Evolutionary conservation across 768 basidiomycete genomes (phyloP), one percentile per base, ranked within the genome.

Genomic region (Phaeotremella skinneri): DNA sequence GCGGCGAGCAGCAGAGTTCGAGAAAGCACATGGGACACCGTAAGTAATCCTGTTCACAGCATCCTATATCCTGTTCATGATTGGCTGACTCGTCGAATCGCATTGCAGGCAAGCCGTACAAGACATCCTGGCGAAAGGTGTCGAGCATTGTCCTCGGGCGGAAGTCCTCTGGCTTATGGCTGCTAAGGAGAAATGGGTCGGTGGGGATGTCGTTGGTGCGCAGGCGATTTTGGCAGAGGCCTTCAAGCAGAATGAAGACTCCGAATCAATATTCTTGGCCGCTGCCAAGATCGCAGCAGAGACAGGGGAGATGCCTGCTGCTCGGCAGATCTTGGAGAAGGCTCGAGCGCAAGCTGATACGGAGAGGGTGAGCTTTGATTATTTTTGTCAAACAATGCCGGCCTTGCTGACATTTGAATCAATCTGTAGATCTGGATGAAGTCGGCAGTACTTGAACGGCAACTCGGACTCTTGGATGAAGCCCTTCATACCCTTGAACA

Each of bases 81-180:
- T 41, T 26, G 34, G n/a, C 55, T 63, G 26, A 64, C 55, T 26
- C 21, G 25, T n/a, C n/a, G 16, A 27, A 5, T 47, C 0, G 17
- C n/a, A 2, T 9, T 34, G 16, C 66, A 88, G 87, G 59, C 87
- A 90, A 68, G 85, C 87, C 41, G 81, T 96, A 27, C 86, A 92
- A 70, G 86, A 85, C 0, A 84, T 97, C 2, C 83, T 97, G 42
- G 81, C 81, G 45, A 84, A 87, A 30, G 92, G 94, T 0, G 91
- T 93, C 25, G 82, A 87, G 55, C 86, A 91, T 72, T 94, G 91
- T 68, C 96, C 94, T 0, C 90, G 92, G 66, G 93, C 92, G 1
- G 94, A 98, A 76, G 89, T 91, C 0, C 80, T 99, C 4, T 98
- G 96, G 96, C 82, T 98, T 30, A 98, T 98, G 92, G 84, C 87